phyloP scores from a whole-genome alignment of 768 basidiomycete species.

The Hygrophorus russula region DNA sequence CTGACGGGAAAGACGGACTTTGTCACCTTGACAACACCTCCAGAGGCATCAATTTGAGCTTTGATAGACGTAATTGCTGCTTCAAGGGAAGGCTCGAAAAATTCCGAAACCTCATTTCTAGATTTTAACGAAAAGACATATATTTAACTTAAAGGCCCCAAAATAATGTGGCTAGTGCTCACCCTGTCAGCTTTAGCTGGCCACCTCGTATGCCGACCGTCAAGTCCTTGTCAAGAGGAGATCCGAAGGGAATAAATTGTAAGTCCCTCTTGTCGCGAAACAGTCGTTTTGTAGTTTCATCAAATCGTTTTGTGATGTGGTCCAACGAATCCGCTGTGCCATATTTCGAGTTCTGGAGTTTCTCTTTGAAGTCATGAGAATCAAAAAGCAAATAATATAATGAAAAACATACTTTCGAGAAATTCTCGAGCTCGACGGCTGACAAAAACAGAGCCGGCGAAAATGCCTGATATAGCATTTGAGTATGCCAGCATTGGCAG shows the following conservation, averaged over 20 bases:
- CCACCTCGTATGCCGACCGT: slow-evolving; percentile 63
- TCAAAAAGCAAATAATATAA: background rate
- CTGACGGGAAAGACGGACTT: background rate
- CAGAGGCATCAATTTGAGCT: slow-evolving; percentile 57
- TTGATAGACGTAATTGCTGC: slow-evolving; percentile 62
- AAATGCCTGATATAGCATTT: slow-evolving; percentile 39
- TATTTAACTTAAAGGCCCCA: background rate
- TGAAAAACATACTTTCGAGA: slow-evolving; percentile 44
- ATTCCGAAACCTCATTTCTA: slow-evolving; percentile 45
- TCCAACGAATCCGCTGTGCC: slow-evolving; percentile 61
- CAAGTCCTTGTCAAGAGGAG: slow-evolving; percentile 64
- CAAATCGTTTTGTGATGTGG: slow-evolving; percentile 71
- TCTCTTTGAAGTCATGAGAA: slow-evolving; percentile 31
- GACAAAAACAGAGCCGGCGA: slow-evolving; percentile 77
- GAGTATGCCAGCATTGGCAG: too few relatives aligned
- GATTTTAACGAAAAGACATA: background rate
- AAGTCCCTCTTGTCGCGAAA: slow-evolving; percentile 59
- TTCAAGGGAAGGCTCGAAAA: slow-evolving; percentile 69
- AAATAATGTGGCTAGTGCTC: slow-evolving; percentile 8
- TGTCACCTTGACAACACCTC: slow-evolving; percentile 51
- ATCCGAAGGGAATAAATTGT: slow-evolving; percentile 69
- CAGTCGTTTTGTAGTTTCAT: slow-evolving; percentile 73
- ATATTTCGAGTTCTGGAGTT: slow-evolving; percentile 64
- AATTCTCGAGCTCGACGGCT: slow-evolving; percentile 65
- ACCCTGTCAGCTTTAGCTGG: slow-evolving; percentile 65